Conservation (phyloP, 108 stramenopile genomes). For the Fragilariopsis cylindrus region DNA sequence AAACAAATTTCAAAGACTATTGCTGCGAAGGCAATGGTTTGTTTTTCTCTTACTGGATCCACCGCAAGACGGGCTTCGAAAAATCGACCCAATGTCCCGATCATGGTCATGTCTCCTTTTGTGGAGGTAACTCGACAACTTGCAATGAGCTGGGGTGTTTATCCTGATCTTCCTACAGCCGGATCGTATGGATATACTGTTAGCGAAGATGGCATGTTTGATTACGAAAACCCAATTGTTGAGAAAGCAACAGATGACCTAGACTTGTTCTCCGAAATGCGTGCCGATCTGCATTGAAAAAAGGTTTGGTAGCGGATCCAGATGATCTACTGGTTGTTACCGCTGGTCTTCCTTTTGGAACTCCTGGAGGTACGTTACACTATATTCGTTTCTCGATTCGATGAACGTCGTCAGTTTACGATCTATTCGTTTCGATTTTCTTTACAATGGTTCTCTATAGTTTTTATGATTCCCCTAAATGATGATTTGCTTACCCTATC, state of each 20-base stretch:
- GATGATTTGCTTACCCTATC: background rate
- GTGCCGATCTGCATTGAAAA: conserved; percentile 79
- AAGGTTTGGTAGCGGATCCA: conserved; percentile 84
- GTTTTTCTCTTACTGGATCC: conserved; percentile 87
- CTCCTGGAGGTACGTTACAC: conserved; percentile 34
- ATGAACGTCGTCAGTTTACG: conserved; percentile 8
- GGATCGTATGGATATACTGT: conserved; percentile 79
- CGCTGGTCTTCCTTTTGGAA: conserved; percentile 92
- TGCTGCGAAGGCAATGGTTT: conserved; percentile 85
- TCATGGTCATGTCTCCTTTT: conserved; percentile 92
- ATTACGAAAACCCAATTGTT: conserved; percentile 49
- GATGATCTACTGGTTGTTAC: conserved; percentile 92
- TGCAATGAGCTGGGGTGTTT: conserved; percentile 92
- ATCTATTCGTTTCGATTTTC: background rate
- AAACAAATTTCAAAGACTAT: conserved; percentile 76
- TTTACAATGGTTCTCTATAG: background rate
- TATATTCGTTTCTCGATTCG: conserved; percentile 24
- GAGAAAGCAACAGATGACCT: conserved; percentile 71
- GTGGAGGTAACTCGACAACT: conserved; percentile 88
- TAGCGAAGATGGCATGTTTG: conserved; percentile 63
- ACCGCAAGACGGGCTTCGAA: conserved; percentile 86
- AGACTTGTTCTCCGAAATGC: conserved; percentile 73
- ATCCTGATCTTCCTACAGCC: conserved; percentile 71
- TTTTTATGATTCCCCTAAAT: background rate
- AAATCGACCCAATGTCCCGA: conserved; percentile 88